Conservation (phyloP, 495 filamentous ascomycete species). For the Trichoderma erinaceum region DNA sequence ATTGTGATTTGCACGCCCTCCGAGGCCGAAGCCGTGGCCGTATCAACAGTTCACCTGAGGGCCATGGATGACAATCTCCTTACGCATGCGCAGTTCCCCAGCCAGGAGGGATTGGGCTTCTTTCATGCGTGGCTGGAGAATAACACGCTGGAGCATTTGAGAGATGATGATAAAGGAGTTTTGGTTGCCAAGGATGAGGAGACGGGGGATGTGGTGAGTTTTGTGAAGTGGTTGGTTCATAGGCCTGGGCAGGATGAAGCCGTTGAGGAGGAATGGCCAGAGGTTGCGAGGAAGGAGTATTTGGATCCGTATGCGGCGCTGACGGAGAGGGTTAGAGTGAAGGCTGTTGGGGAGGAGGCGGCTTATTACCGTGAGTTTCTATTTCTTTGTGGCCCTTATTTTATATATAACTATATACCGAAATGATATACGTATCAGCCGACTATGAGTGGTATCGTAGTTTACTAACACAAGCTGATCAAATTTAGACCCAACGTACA, state of each 20-base stretch:
- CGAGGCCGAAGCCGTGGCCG: conserved; percentile 30
- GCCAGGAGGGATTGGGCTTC: conserved; percentile 22
- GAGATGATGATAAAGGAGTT: conserved; percentile 24
- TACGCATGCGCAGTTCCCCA: conserved; percentile 40
- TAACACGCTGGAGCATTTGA: conserved; percentile 26
- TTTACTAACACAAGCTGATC: not conserved
- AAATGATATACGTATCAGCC: too few relatives aligned
- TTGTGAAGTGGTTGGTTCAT: conserved; percentile 34
- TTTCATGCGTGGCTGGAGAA: conserved; percentile 24
- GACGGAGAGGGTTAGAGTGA: conserved; percentile 28
- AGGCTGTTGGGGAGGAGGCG: conserved; percentile 22
- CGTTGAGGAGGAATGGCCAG: conserved; percentile 21
- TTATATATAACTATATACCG: too few relatives aligned
- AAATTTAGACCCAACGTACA: conserved; percentile 34
- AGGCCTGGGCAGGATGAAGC: conserved; percentile 7
- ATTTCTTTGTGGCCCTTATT: conserved; percentile 10
- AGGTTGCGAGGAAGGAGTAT: conserved; percentile 23
- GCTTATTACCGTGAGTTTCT: conserved; percentile 26
- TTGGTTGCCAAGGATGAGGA: conserved; percentile 30
- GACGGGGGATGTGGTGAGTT: conserved; percentile 27
- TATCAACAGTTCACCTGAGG: conserved; percentile 37
- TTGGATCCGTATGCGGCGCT: conserved; percentile 30
- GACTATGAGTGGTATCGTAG: not conserved
- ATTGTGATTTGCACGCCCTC: not conserved
- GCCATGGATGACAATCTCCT: conserved; percentile 39